These are phyloP conservation scores for Astrephomene gubernaculifera DNA, from an alignment of 139 green algal genomes.

Conservation along the genomic window DNA sequence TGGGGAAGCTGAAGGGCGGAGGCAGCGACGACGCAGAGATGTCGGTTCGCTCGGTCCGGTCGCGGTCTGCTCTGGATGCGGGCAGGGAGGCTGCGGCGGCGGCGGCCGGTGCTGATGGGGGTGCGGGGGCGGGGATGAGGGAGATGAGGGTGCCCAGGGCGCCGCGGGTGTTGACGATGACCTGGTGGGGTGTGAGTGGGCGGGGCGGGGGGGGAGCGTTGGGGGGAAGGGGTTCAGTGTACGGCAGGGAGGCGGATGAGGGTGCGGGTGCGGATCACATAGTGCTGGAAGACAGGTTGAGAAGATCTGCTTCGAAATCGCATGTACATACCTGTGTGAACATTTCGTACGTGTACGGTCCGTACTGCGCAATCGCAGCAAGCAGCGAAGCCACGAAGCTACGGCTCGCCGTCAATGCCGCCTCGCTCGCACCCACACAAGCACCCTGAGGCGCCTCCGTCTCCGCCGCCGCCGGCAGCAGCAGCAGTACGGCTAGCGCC, in stretches of 20 bases:
- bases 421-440: background rate
- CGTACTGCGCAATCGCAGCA: slow-evolving; percentile 35
- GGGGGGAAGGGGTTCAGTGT: too few species aligned
- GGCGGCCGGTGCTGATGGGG: background rate
- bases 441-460: background rate
- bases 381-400: slow-evolving; percentile 37
- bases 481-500: slow-evolving; percentile 24
- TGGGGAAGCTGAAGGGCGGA: too few species aligned
- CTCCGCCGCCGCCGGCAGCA: background rate
- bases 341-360: slow-evolving; percentile 27
- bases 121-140: slow-evolving; percentile 21
- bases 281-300: too few species aligned
- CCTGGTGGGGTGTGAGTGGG: too few species aligned
- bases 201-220: too few species aligned
- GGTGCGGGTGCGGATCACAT: too few species aligned
- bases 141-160: slow-evolving; percentile 42
- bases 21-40: too few species aligned
- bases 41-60: too few species aligned
- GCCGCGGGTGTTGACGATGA: slow-evolving; percentile 38
- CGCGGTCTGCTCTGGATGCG: too few species aligned
- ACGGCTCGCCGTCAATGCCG: background rate
- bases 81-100: background rate
- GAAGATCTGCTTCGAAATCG: too few species aligned
- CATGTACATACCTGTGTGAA: slow-evolving; percentile 31
- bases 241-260: too few species aligned